Conservation (phyloP, 148 eudicot species). For the Silene uniflora region DNA sequence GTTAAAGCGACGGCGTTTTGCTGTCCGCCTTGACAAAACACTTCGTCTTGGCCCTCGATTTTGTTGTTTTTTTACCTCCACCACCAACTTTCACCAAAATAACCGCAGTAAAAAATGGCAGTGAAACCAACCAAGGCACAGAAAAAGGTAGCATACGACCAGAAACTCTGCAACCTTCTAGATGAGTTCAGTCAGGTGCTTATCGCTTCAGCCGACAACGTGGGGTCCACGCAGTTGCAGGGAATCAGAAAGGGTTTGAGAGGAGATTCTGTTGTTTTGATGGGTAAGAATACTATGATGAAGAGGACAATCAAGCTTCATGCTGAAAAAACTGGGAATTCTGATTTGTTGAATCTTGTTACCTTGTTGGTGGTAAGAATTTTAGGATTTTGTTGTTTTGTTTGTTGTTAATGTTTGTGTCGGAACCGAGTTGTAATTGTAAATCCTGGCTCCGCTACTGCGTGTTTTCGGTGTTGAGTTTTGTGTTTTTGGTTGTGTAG, state of each 20-base stretch:
- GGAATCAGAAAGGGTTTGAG: slow-evolving; percentile 51
- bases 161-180: slow-evolving; percentile 45
- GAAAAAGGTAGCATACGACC: slow-evolving; percentile 56
- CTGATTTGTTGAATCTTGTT: slow-evolving; percentile 39
- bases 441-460: not conserved
- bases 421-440: no score
- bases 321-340: slow-evolving; percentile 62
- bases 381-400: not conserved
- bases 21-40: slow-evolving; percentile 42
- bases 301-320: slow-evolving; percentile 56
- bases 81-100: no score
- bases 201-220: slow-evolving; percentile 57
- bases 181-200: slow-evolving; percentile 55
- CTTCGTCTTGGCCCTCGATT: slow-evolving; percentile 44
- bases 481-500: not conserved
- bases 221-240: slow-evolving; percentile 60
- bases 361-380: slow-evolving; percentile 36
- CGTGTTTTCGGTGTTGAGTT: not conserved
- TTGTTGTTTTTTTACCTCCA: slow-evolving; percentile 6
- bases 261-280: slow-evolving; percentile 57
- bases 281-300: slow-evolving; percentile 88
- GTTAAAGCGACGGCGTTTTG: slow-evolving; percentile 37
- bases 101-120: slow-evolving; percentile 29
- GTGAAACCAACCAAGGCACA: slow-evolving; percentile 47
- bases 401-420: not conserved